Percentiles rank a stretch among this genome's conserved stretches.
Conservation (phyloP, 495 filamentous ascomycete species). For the Endocarpon pusillum region DNA sequence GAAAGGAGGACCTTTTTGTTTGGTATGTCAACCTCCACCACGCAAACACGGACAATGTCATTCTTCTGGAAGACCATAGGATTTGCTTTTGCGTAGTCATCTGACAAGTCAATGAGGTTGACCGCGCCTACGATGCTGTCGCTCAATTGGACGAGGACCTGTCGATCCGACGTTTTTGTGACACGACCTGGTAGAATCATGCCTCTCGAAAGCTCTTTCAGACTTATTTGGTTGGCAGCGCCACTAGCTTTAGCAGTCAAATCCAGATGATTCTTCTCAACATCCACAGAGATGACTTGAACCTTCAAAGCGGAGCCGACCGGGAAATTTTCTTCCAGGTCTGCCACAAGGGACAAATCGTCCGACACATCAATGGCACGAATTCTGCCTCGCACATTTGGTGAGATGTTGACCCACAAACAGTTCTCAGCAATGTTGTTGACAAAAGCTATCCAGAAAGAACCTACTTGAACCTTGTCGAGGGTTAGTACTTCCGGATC, state of each 20-base stretch:
- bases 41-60: conserved; percentile 67
- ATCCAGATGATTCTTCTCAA: conserved; percentile 58
- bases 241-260: conserved; percentile 50
- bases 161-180: conserved; percentile 69
- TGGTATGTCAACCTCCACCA: conserved; percentile 59
- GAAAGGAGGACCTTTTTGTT: conserved; percentile 76
- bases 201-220: conserved; percentile 51
- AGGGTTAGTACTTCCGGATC: conserved; percentile 46
- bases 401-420: conserved; percentile 79
- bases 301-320: conserved; percentile 70
- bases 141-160: conserved; percentile 70
- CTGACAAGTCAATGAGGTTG: conserved; percentile 58
- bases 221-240: conserved; percentile 36
- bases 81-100: conserved; percentile 65
- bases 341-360: conserved; percentile 55
- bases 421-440: conserved; percentile 67
- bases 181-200: conserved; percentile 71
- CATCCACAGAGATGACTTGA: conserved; percentile 57
- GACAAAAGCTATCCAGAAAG: conserved; percentile 60
- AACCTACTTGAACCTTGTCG: conserved; percentile 55
- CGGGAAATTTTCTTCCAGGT: conserved; percentile 71
- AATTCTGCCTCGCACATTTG: conserved; percentile 76
- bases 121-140: conserved; percentile 57
- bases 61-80: conserved; percentile 57
- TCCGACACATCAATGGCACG: conserved; percentile 68